A percentile compares a stretch with the other conserved stretches of the same genome.
phyloP scores from a whole-genome alignment of 129 eudicot species.

The Chrysanthemum seticuspe region DNA sequence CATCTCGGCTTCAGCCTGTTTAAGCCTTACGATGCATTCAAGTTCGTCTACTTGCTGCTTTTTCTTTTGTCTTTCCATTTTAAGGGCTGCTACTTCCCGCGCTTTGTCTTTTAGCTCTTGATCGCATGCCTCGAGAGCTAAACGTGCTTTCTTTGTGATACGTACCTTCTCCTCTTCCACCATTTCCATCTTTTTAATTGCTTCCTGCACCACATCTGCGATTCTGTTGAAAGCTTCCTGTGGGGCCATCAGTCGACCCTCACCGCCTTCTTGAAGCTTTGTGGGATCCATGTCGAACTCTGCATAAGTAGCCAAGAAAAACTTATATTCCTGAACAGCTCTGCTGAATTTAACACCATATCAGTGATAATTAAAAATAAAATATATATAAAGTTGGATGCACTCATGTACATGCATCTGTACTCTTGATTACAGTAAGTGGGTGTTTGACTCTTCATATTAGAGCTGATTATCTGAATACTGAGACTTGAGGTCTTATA shows the following conservation, averaged over 20 bases:
- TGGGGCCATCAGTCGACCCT: slow-evolving; percentile 69
- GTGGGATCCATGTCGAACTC: slow-evolving; percentile 67
- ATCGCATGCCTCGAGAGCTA: slow-evolving; percentile 73
- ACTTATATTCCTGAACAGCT: background rate
- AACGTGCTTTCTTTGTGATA: slow-evolving; percentile 68
- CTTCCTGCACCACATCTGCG: slow-evolving; percentile 84
- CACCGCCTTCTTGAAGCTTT: slow-evolving; percentile 56
- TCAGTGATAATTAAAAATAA: background rate
- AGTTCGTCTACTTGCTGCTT: slow-evolving; percentile 77
- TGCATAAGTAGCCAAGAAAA: slow-evolving; percentile 20
- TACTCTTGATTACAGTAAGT: no score
- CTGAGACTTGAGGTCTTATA: background rate
- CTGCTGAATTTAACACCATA: background rate
- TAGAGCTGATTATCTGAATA: background rate
- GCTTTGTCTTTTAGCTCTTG: slow-evolving; percentile 86
- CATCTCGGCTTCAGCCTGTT: slow-evolving; percentile 88
- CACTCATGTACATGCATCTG: no score
- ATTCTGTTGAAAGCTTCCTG: slow-evolving; percentile 79
- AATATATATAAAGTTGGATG: no score
- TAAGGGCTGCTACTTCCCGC: slow-evolving; percentile 62
- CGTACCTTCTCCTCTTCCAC: slow-evolving; percentile 84
- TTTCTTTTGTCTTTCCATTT: slow-evolving; percentile 74
- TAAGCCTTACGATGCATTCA: slow-evolving; percentile 78
- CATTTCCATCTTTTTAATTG: slow-evolving; percentile 81
- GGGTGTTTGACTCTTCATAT: background rate